phyloP scores from a whole-genome alignment of 2,329 filamentous ascomycete genomes.

The Ophiostoma ulmi region DNA sequence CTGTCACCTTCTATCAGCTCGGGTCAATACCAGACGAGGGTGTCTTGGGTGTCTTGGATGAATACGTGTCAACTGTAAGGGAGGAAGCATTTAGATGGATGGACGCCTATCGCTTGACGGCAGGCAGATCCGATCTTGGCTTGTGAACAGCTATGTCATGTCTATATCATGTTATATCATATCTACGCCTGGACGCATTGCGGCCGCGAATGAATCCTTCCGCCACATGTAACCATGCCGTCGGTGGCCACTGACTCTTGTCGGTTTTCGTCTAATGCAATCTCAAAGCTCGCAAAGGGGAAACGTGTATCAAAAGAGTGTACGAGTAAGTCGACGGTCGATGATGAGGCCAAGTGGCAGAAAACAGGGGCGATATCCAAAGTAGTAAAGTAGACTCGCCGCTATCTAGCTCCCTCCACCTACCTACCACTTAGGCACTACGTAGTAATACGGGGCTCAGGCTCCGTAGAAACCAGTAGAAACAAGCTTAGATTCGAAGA shows the following conservation, averaged over 20 bases:
- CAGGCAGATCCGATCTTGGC: too few species aligned
- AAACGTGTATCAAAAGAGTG: neutral
- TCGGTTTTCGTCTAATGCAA: too few species aligned
- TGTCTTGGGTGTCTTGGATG: neutral
- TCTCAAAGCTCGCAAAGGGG: neutral
- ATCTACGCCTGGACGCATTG: neutral
- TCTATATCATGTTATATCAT: neutral
- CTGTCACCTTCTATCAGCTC: neutral
- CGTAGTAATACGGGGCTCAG: constrained; percentile 2
- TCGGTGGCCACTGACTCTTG: neutral
- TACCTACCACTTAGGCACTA: neutral
- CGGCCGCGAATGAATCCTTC: neutral
- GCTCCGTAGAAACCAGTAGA: constrained; percentile 23
- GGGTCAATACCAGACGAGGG: neutral
- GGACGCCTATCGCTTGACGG: too few species aligned
- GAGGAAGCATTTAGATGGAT: neutral
- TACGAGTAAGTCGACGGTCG: neutral
- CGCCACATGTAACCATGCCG: neutral
- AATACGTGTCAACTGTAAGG: neutral
- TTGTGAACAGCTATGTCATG: too few species aligned
- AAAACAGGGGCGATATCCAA: constrained; percentile 13
- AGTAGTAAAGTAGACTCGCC: neutral
- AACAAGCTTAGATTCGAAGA: constrained; percentile 18
- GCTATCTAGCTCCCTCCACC: neutral
- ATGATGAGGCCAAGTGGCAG: constrained; percentile 27